Evolutionary conservation across 2,329 filamentous ascomycete genomes (phyloP).

Genomic region (Penicillium rolfsii): DNA sequence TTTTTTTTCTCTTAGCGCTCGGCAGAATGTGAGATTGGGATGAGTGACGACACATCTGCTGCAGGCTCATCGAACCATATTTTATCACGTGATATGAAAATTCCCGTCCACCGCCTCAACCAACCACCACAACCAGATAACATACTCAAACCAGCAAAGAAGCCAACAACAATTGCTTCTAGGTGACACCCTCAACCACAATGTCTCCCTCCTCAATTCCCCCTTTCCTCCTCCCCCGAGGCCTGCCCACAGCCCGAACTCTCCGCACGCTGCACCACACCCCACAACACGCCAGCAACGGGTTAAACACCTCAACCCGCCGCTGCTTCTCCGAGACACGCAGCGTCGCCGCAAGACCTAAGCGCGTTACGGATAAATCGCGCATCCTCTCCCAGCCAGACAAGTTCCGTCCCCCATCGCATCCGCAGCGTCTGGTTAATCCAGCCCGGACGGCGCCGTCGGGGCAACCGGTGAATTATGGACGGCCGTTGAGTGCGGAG

Average conservation of each 20-base stretch:
- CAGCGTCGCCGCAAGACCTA: constrained; percentile 16
- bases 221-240: constrained; percentile 68
- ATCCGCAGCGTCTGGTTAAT: constrained; percentile 67
- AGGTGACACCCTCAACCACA: neutral
- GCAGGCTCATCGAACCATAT: neutral
- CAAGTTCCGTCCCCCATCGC: constrained; percentile 90
- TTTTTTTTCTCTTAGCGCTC: neutral
- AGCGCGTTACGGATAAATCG: constrained; percentile 53
- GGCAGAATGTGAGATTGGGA: constrained; percentile 8
- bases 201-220: constrained; percentile 53
- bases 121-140: neutral
- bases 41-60: constrained; percentile 2
- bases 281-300: constrained; percentile 14
- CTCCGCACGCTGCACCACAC: constrained; percentile 33
- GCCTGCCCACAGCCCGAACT: constrained; percentile 41
- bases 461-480: constrained; percentile 67
- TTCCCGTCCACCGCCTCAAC: constrained; percentile 3
- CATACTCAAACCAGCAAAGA: neutral
- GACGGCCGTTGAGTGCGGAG: constrained; percentile 67
- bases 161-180: neutral
- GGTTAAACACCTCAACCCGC: constrained; percentile 23
- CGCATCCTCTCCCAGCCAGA: constrained; percentile 82
- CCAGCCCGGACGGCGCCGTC: constrained; percentile 26
- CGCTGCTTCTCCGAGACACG: constrained; percentile 33
- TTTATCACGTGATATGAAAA: constrained; percentile 18